Conservation (phyloP, 768 basidiomycete species). For the Pulveroboletus sp. region DNA sequence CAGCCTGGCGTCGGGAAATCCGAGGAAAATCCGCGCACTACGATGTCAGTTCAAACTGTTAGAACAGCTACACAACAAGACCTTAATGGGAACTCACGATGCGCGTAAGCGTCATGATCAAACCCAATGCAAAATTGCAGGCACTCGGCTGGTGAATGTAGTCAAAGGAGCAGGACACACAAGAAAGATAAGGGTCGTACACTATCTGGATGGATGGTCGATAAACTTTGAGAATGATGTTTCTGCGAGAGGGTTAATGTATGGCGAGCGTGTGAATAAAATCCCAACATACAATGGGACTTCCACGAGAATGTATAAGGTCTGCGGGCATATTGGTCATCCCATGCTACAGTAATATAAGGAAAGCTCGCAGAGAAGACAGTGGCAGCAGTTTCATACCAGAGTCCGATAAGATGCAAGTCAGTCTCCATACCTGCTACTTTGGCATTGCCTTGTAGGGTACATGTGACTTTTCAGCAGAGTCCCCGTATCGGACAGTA, state of each 20-base stretch:
- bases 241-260: neutral
- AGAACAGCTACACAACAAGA: no score
- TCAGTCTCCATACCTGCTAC: neutral
- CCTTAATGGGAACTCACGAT: neutral
- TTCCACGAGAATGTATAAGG: neutral
- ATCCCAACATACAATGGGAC: neutral
- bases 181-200: neutral
- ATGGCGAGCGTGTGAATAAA: no score
- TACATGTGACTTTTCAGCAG: neutral
- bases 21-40: conserved; percentile 1
- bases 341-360: neutral
- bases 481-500: no score
- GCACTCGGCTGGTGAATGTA: neutral
- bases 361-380: neutral
- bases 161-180: neutral
- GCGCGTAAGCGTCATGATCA: conserved; percentile 1
- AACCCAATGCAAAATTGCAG: neutral
- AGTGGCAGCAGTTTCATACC: conserved; percentile 1
- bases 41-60: no score
- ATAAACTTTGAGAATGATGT: neutral
- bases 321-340: neutral
- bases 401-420: neutral
- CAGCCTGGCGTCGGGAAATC: neutral
- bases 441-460: neutral
- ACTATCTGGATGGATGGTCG: conserved; percentile 3